A percentile compares a stretch with the other conserved stretches of the same genome.
Evolutionary conservation across 352 stramenopile genomes (phyloP).

Genomic region (Pythium graminicola): DNA sequence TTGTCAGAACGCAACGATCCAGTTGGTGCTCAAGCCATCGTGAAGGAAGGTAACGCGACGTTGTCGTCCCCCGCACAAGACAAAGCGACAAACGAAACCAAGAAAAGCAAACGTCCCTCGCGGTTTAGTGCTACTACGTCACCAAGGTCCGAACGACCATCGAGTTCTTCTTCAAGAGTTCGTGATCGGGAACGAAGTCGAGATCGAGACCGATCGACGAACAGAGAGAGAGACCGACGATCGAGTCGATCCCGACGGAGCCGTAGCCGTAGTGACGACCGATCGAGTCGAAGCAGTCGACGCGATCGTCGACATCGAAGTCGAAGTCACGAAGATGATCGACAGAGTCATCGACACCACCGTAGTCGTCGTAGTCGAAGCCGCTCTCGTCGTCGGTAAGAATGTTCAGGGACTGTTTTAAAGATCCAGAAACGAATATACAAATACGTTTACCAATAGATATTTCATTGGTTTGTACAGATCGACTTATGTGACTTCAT

Average conservation of each 20-base stretch:
- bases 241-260: conserved; percentile 9
- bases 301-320: conserved; percentile 8
- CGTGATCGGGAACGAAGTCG: conserved; percentile 7
- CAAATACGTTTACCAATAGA: too few relatives aligned
- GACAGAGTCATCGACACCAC: neutral
- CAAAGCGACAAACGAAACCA: neutral
- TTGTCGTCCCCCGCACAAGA: too few relatives aligned
- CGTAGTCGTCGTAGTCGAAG: conserved; percentile 9
- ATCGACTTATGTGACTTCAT: too few relatives aligned
- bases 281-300: neutral
- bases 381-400: conserved; percentile 14
- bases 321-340: conserved; percentile 1
- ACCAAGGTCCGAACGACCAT: neutral
- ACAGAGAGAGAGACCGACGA: conserved; percentile 8
- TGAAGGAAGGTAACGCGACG: neutral
- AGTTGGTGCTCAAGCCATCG: too few relatives aligned
- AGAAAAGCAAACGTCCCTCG: neutral
- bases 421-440: too few relatives aligned
- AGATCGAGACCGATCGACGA: conserved; percentile 25
- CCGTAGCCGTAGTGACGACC: conserved; percentile 15
- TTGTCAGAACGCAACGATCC: too few relatives aligned
- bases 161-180: neutral
- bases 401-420: conserved; percentile 1
- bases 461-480: too few relatives aligned
- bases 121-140: conserved; percentile 1